These are phyloP conservation scores for Aureobasidium pullulans DNA, from an alignment of 2,329 filamentous ascomycete species.

Conservation along the genomic window DNA sequence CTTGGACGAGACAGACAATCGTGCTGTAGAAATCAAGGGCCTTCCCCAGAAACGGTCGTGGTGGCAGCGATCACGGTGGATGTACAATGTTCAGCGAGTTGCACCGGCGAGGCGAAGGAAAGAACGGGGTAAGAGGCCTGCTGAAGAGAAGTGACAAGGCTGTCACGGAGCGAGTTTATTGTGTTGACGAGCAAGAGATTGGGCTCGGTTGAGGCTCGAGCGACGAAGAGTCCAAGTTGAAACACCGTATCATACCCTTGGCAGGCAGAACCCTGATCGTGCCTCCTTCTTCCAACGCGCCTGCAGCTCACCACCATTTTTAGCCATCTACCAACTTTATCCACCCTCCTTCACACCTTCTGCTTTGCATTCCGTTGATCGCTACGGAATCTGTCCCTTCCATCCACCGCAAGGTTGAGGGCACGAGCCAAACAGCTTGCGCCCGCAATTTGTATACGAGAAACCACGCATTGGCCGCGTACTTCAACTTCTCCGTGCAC, in stretches of 20 bases:
- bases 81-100: not conserved
- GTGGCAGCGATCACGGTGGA: not conserved
- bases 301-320: not conserved
- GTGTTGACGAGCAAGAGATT: constrained; percentile 1
- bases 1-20: not conserved
- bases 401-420: not conserved
- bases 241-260: constrained; percentile 2
- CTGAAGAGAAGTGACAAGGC: not conserved
- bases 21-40: not conserved
- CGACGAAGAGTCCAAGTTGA: constrained; percentile 1
- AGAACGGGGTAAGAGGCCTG: not conserved
- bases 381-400: not conserved
- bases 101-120: not conserved
- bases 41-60: constrained; percentile 8
- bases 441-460: not conserved
- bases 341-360: not conserved
- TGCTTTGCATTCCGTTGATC: not conserved
- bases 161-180: not conserved
- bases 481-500: not conserved
- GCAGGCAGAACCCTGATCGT: constrained; percentile 1
- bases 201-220: constrained; percentile 2
- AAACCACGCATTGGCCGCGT: not conserved
- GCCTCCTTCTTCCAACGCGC: not conserved
- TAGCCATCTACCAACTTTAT: not conserved
- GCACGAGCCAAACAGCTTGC: constrained; percentile 2